Evolutionary conservation across 306 rosid genomes (phyloP), one percentile per base, ranked within the genome.

Genomic region (Vigna trinervia): DNA sequence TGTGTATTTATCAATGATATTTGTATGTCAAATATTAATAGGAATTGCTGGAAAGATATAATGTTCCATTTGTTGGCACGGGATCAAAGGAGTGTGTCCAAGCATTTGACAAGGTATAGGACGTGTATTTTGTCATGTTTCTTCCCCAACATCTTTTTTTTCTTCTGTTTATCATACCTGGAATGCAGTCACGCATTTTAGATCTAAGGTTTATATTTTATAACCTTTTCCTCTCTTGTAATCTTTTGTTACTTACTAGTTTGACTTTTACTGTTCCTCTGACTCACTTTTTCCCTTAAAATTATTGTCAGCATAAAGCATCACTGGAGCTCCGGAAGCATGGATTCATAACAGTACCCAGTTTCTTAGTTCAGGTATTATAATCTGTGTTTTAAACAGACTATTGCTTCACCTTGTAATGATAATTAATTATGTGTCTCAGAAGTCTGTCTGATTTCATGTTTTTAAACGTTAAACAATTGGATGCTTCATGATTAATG

Each of bases 61-160:
- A 88, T 77, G 77, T 94, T 83, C 98, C 96, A 69, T 94, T 89
- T 89, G 95, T 94, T 80, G 97, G 98, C 74, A 94, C 98, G 1
- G 87, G 97, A 85, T 92, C 98, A 78, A 90, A 63, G 66, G 95
- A 90, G 68, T 92, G 95, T 82, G 62, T 74, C 58, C 93, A 86
- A 82, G 97, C 98, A 68, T 94, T 94, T 78, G 97, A 94, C 85
- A 92, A 94, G 91, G 98, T 94, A 85, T 38, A 82, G 59, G 63
- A 73, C 34, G 12, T 11, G 5, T 48, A 53, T 75, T 75, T 62
- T 65, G 56, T 58, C 32, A 23, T n/a, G 65, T 41, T 71, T 26
- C 1, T 61, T 63, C 58, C 26, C 47, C 8, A 30, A 65, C 45
- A 60, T 66, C 23, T 32, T 12, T 78, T 61, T 71, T 41, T 2